phyloP scores from a whole-genome alignment of 352 stramenopile species.

The Phytophthora uliginosa region DNA sequence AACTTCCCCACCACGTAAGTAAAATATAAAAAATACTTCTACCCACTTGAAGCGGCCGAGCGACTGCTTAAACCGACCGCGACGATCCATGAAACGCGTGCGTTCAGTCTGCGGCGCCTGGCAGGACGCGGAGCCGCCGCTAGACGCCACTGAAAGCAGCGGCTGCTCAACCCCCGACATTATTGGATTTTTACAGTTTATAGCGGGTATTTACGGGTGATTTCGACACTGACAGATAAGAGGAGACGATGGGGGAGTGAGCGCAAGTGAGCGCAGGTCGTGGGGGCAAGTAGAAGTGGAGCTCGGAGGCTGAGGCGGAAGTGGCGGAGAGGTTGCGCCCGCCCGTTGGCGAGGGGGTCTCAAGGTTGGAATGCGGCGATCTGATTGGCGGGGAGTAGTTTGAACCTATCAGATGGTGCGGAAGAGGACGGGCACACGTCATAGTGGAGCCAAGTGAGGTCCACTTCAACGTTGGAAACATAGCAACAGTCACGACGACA shows the following conservation, averaged over 20 bases:
- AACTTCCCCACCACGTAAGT: slow-evolving; percentile 1
- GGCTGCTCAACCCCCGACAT: slow-evolving; percentile 50
- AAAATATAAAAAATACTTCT: slow-evolving; percentile 12
- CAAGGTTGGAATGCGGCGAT: not conserved
- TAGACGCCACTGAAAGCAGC: slow-evolving; percentile 43
- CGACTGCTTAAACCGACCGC: slow-evolving; percentile 76
- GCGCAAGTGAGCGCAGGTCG: not conserved
- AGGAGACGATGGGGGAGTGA: slow-evolving; percentile 11
- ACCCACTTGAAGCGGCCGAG: slow-evolving; percentile 77
- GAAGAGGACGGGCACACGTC: slow-evolving; percentile 16
- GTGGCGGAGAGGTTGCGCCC: not conserved
- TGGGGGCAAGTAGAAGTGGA: not conserved
- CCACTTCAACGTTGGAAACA: slow-evolving; percentile 6
- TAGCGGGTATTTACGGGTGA: not conserved
- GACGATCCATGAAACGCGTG: slow-evolving; percentile 69
- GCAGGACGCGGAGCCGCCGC: slow-evolving; percentile 2
- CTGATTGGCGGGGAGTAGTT: slow-evolving; percentile 16
- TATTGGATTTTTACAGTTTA: slow-evolving; percentile 5
- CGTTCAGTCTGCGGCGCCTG: slow-evolving; percentile 17
- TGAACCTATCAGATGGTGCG: slow-evolving; percentile 20
- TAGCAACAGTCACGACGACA: no score
- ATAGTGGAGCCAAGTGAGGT: slow-evolving; percentile 9
- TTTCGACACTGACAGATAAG: slow-evolving; percentile 19
- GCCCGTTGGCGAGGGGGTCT: slow-evolving; percentile 11
- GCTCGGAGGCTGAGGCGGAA: not conserved